Conservation (phyloP, 306 rosid species). For the Geum urbanum region DNA sequence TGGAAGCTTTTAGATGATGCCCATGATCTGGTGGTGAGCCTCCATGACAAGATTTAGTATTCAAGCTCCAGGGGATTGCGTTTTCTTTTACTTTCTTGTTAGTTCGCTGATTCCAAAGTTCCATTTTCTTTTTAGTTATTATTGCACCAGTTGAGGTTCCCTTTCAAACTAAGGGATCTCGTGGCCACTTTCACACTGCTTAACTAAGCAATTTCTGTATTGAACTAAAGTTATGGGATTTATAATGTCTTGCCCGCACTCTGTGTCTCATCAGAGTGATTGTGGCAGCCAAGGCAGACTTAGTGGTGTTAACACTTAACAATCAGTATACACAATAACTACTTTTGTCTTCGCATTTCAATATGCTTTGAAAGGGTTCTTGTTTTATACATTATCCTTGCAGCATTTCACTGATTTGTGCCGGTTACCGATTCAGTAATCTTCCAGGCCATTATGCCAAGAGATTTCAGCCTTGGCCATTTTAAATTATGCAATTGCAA, state of each 20-base stretch:
- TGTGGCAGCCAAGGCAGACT: conserved; percentile 12
- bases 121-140: background rate
- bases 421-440: background rate
- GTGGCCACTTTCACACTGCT: conserved; percentile 7
- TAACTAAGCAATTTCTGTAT: conserved; percentile 17
- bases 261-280: conserved; percentile 1
- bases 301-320: conserved; percentile 11
- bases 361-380: background rate
- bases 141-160: conserved; percentile 11
- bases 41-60: conserved; percentile 23
- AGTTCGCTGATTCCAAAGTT: background rate
- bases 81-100: background rate
- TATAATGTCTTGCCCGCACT: conserved; percentile 13
- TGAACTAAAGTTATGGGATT: conserved; percentile 15
- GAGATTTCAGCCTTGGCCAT: background rate
- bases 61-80: background rate
- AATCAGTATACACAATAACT: background rate
- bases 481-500: background rate
- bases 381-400: background rate
- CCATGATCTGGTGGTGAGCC: conserved; percentile 26
- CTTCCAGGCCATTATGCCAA: background rate
- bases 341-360: background rate
- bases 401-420: background rate
- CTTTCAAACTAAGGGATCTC: conserved; percentile 8
- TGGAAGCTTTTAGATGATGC: conserved; percentile 32